These are phyloP conservation scores for Yamadazyma dendronema DNA, from an alignment of 1,139 yeast genomes.

Conservation along the genomic window DNA sequence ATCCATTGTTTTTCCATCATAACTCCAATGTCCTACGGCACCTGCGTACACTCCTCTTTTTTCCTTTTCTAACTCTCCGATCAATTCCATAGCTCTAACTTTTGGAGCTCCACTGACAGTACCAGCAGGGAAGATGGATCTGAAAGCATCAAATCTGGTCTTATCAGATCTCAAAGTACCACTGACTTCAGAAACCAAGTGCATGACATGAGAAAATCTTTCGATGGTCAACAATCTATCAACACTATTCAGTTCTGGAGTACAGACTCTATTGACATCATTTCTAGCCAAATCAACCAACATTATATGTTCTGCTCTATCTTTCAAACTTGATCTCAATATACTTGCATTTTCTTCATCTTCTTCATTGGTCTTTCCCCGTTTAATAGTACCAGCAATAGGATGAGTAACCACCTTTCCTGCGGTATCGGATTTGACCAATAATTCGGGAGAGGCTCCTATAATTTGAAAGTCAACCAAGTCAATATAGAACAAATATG, in stretches of 20 bases:
- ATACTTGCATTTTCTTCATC: conserved; percentile 80
- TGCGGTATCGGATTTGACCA: conserved; percentile 74
- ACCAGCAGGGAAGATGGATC: conserved; percentile 98
- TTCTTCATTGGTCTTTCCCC: conserved; percentile 89
- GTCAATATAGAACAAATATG: conserved; percentile 91
- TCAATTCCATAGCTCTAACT: conserved; percentile 93
- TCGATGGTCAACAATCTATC: conserved; percentile 88
- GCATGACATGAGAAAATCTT: conserved; percentile 97
- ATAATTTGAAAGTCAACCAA: conserved; percentile 88
- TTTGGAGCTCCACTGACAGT: conserved; percentile 98
- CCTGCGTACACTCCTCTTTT: conserved; percentile 98
- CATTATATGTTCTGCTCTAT: conserved; percentile 98
- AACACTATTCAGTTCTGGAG: conserved; percentile 78
- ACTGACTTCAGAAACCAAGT: conserved; percentile 89
- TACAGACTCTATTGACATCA: conserved; percentile 92
- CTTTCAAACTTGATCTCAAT: conserved; percentile 78
- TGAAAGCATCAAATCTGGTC: conserved; percentile 92
- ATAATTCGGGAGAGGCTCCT: conserved; percentile 94
- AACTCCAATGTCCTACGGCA: conserved; percentile 99
- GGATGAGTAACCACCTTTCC: conserved; percentile 90
- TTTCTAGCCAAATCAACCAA: conserved; percentile 95
- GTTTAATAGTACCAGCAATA: conserved; percentile 90
- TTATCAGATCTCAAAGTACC: conserved; percentile 83
- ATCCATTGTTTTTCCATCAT: conserved; percentile 89
- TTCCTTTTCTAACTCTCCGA: conserved; percentile 84